Conservation (phyloP, 2,329 filamentous ascomycete species). For the Fusarium marasasianum region DNA sequence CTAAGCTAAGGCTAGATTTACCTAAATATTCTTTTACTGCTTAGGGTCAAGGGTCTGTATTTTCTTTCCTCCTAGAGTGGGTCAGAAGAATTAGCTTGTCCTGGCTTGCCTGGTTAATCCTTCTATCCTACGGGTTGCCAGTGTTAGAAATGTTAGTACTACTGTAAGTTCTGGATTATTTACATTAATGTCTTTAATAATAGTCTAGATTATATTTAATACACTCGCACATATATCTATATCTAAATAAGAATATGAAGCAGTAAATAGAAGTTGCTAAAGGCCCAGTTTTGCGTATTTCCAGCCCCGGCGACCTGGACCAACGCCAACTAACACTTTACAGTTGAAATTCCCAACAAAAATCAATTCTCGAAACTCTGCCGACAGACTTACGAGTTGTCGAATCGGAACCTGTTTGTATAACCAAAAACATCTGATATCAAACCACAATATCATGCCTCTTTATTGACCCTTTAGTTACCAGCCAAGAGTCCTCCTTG, state of each 20-base stretch:
- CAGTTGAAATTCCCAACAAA: constrained; percentile 12
- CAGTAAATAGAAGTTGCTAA: not conserved
- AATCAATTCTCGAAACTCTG: not conserved
- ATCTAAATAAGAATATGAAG: not conserved
- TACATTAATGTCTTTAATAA: not conserved
- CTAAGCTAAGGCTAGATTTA: too few relatives aligned
- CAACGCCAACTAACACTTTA: not conserved
- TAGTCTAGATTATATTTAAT: not conserved
- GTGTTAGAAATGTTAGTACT: not conserved
- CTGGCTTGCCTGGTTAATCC: too few relatives aligned
- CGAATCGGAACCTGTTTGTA: not conserved
- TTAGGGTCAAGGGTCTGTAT: too few relatives aligned
- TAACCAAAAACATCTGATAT: not conserved
- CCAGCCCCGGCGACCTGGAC: not conserved
- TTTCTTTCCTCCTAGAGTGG: too few relatives aligned
- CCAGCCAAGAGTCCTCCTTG: not conserved
- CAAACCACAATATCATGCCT: not conserved
- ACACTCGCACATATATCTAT: not conserved
- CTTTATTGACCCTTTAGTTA: not conserved
- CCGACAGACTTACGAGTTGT: not conserved
- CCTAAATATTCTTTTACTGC: too few relatives aligned
- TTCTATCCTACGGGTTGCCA: not conserved
- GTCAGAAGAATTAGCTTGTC: too few relatives aligned
- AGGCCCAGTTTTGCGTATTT: not conserved
- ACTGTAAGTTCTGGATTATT: not conserved